Evolutionary conservation across 257 asterid genomes (phyloP).

Genomic region (Primulina huaijiensis): DNA sequence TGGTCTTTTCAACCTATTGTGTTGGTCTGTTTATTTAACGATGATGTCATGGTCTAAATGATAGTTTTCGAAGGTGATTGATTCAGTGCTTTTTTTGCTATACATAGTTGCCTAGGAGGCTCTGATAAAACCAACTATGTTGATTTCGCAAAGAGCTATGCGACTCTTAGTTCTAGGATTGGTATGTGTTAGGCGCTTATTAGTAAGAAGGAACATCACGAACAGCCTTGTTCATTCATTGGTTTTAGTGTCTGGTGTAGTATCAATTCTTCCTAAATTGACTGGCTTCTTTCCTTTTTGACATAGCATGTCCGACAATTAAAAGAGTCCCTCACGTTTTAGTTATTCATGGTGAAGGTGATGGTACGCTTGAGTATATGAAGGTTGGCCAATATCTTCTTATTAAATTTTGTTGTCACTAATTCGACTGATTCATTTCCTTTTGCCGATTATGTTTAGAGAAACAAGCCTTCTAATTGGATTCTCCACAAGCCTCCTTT

Average conservation of each 20-base stretch:
- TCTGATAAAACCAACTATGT: background rate
- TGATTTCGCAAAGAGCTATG: no score
- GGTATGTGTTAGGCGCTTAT: background rate
- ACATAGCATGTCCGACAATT: slow-evolving; percentile 75
- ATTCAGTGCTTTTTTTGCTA: slow-evolving; percentile 11
- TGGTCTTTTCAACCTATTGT: background rate
- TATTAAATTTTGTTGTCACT: slow-evolving; percentile 26
- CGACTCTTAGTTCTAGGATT: no score
- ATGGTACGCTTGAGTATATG: slow-evolving; percentile 78
- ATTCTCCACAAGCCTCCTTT: slow-evolving; percentile 92
- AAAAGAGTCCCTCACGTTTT: slow-evolving; percentile 68
- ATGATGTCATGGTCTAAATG: background rate
- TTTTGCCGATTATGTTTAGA: slow-evolving; percentile 50
- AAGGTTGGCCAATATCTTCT: slow-evolving; percentile 50
- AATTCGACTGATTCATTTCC: slow-evolving; percentile 26
- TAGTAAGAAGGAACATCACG: background rate
- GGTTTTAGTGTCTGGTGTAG: background rate
- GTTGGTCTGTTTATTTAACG: background rate
- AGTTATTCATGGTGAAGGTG: slow-evolving; percentile 93
- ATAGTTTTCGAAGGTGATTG: background rate
- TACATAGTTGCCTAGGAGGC: background rate
- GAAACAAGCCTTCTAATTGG: slow-evolving; percentile 75
- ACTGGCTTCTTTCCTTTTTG: slow-evolving; percentile 13
- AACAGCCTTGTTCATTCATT: slow-evolving; percentile 4
- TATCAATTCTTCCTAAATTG: slow-evolving; percentile 17